Conservation (phyloP, 2,329 filamentous ascomycete species). For the Fusarium metavorans region DNA sequence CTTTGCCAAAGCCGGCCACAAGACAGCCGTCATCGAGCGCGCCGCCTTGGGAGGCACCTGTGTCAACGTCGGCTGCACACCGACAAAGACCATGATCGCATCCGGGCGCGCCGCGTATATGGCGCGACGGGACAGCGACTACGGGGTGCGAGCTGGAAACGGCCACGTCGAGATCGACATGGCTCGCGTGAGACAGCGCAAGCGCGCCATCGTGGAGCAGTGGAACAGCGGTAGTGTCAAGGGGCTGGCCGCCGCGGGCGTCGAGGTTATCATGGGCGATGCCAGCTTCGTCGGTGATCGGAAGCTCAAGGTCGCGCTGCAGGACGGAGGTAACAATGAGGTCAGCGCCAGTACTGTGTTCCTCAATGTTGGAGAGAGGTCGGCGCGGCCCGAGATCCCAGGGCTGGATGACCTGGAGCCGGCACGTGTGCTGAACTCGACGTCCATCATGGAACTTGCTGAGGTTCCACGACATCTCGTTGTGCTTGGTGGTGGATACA, state of each 20-base stretch:
- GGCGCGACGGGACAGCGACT: conserved; percentile 55
- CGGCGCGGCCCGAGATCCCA: conserved; percentile 52
- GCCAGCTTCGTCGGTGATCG: conserved; percentile 57
- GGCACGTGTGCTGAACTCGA: conserved; percentile 59
- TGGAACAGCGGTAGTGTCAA: conserved; percentile 62
- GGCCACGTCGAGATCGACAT: conserved; percentile 56
- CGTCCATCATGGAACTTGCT: conserved; percentile 59
- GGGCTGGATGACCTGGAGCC: conserved; percentile 53
- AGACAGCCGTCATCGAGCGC: conserved; percentile 61
- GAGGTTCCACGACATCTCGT: conserved; percentile 61
- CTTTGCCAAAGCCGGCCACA: conserved; percentile 58
- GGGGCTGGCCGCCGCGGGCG: conserved; percentile 53
- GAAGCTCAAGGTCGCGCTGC: conserved; percentile 50
- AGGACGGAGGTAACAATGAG: conserved; percentile 46
- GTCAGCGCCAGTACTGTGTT: conserved; percentile 58
- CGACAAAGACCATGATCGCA: conserved; percentile 68
- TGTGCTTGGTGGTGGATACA: conserved; percentile 65
- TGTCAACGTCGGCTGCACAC: conserved; percentile 67
- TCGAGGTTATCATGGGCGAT: conserved; percentile 59
- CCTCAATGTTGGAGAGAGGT: conserved; percentile 60
- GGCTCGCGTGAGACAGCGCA: conserved; percentile 62
- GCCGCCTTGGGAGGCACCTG: conserved; percentile 64
- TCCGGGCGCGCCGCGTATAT: conserved; percentile 63
- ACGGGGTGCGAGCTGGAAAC: conserved; percentile 55
- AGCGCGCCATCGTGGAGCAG: conserved; percentile 64